Conservation (phyloP, 305 asterid genomes). For the Coffea humblotiana region DNA sequence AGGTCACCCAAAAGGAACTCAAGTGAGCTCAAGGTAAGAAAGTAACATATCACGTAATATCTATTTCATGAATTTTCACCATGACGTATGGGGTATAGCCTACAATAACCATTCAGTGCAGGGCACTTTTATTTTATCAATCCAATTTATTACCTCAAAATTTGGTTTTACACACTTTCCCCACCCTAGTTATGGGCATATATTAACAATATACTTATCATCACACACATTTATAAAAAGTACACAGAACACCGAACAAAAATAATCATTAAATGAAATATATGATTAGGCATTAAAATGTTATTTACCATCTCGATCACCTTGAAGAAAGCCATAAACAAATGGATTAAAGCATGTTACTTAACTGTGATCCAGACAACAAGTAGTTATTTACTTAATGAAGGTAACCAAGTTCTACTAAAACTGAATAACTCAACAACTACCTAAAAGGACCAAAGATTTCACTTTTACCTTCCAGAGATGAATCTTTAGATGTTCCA, state of each 20-base stretch:
- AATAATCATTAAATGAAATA: not conserved
- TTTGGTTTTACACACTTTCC: not conserved
- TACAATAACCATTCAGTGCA: not conserved
- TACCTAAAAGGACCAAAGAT: not conserved
- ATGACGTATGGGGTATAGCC: not conserved
- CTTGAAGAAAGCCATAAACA: not conserved
- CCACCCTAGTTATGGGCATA: not conserved
- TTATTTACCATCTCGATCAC: not conserved
- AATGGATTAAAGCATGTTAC: not conserved
- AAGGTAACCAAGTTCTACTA: too few relatives aligned
- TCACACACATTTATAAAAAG: not conserved
- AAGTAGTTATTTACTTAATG: not conserved
- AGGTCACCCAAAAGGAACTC: constrained; percentile 27
- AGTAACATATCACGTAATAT: not conserved
- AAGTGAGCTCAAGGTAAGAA: constrained; percentile 6
- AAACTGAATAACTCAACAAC: not conserved
- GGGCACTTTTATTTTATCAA: not conserved
- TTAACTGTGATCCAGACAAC: not conserved
- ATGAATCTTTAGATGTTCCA: constrained; percentile 54
- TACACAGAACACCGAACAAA: not conserved
- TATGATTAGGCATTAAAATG: not conserved
- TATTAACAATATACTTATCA: not conserved
- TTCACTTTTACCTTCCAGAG: constrained; percentile 59
- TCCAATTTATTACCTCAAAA: too few relatives aligned
- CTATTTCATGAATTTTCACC: not conserved